These are phyloP conservation scores for Xylariaceae sp. DNA, from an alignment of 2,329 filamentous ascomycete genomes.

Conservation along the genomic window DNA sequence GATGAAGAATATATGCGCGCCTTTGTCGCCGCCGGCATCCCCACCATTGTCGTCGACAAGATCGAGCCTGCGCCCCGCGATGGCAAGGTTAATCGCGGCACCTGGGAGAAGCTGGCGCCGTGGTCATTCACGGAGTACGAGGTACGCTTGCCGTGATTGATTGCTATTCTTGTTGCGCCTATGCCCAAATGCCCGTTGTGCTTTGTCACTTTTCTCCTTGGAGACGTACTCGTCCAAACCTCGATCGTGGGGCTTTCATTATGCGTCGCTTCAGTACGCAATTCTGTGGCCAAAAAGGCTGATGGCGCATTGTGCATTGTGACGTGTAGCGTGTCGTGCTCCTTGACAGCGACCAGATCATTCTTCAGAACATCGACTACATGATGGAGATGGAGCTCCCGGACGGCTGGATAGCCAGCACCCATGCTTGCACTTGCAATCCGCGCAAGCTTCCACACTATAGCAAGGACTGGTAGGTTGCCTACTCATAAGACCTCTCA, in stretches of 20 bases:
- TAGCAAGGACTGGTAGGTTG: constrained; percentile 31
- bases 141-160: constrained; percentile 22
- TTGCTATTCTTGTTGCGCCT: background rate
- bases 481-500: no score
- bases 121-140: constrained; percentile 33
- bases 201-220: background rate
- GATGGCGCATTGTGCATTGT: constrained; percentile 7
- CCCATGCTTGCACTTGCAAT: constrained; percentile 34
- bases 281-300: constrained; percentile 3
- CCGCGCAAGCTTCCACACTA: constrained; percentile 33
- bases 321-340: constrained; percentile 31
- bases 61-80: constrained; percentile 35
- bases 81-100: constrained; percentile 34
- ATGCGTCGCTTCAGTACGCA: constrained; percentile 1
- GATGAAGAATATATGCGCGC: constrained; percentile 36
- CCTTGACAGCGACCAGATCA: constrained; percentile 34
- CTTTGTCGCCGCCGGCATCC: constrained; percentile 33
- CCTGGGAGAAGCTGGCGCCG: constrained; percentile 36
- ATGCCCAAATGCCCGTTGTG: background rate
- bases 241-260: constrained; percentile 3
- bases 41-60: constrained; percentile 34
- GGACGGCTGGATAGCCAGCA: constrained; percentile 33
- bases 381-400: constrained; percentile 33
- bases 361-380: constrained; percentile 33
- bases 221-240: constrained; percentile 6